Percentiles rank a stretch among this genome's conserved stretches.
Conservation (phyloP, 495 filamentous ascomycete genomes). For the Aspergillus nidulans region DNA sequence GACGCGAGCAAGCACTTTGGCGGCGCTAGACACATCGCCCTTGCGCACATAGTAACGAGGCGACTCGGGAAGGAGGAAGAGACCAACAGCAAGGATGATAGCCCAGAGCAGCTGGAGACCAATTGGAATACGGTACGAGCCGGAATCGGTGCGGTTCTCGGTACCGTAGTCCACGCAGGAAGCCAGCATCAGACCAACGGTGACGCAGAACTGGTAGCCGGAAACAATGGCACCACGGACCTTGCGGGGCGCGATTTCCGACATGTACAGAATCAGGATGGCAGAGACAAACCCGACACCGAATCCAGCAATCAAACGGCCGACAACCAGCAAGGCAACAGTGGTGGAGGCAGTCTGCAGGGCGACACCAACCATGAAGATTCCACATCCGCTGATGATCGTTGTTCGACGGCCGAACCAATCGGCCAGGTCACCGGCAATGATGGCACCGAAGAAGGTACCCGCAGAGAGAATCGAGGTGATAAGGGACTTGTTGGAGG, state of each 20-base stretch:
- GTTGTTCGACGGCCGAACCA: conserved; percentile 63
- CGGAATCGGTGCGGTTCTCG: conserved; percentile 53
- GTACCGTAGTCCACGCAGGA: conserved; percentile 69
- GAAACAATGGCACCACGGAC: conserved; percentile 66
- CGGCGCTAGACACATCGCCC: conserved; percentile 38
- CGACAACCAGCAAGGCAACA: conserved; percentile 57
- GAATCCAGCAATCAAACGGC: conserved; percentile 67
- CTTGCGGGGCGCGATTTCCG: conserved; percentile 57
- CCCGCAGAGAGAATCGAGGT: conserved; percentile 70
- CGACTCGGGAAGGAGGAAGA: conserved; percentile 74
- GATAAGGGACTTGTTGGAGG: conserved; percentile 56
- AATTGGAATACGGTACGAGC: conserved; percentile 70
- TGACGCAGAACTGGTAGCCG: conserved; percentile 69
- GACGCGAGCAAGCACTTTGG: conserved; percentile 37
- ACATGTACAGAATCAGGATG: conserved; percentile 72
- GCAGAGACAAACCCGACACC: conserved; percentile 73
- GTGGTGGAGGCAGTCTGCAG: conserved; percentile 53
- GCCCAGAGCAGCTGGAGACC: conserved; percentile 65
- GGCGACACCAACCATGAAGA: conserved; percentile 61
- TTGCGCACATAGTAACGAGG: conserved; percentile 62
- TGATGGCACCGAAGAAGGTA: conserved; percentile 71
- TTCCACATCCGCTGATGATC: conserved; percentile 58
- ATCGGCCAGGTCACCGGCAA: conserved; percentile 67
- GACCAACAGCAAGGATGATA: conserved; percentile 56
- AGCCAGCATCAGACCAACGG: conserved; percentile 67